phyloP scores from a whole-genome alignment of 177 flowering plant species.

The Vitis hybrid region DNA sequence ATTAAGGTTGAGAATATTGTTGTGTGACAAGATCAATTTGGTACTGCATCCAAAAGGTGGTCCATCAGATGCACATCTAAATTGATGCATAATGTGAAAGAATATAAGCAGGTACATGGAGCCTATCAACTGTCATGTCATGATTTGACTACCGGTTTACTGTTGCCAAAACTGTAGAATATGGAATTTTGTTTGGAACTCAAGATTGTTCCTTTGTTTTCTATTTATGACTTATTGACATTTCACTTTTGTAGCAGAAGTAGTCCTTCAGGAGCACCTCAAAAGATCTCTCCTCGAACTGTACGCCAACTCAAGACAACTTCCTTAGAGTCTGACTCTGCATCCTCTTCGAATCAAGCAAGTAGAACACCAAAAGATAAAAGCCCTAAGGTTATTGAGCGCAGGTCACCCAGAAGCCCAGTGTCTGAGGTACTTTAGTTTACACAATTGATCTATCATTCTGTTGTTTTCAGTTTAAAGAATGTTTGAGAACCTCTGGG shows the following conservation, averaged over 20 bases:
- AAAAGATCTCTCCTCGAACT: slow-evolving; percentile 54
- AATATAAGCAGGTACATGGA: not conserved
- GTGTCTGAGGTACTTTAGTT: slow-evolving; percentile 58
- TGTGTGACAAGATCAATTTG: no score
- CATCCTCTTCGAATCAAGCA: slow-evolving; percentile 45
- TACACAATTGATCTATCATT: not conserved
- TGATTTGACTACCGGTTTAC: not conserved
- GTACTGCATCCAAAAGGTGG: not conserved
- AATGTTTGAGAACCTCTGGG: not conserved
- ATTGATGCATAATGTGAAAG: not conserved
- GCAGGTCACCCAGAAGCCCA: slow-evolving; percentile 77
- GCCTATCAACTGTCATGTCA: not conserved
- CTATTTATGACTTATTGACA: slow-evolving; percentile 2
- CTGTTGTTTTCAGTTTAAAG: slow-evolving; percentile 1
- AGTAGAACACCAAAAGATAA: slow-evolving; percentile 54
- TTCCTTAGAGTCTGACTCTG: slow-evolving; percentile 47
- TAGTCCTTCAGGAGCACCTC: slow-evolving; percentile 55
- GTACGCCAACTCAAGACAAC: slow-evolving; percentile 51
- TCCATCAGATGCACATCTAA: not conserved
- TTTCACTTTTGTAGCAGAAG: slow-evolving; percentile 32
- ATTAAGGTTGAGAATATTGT: no score
- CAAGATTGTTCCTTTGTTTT: not conserved
- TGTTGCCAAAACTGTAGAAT: not conserved
- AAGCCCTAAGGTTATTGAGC: slow-evolving; percentile 68
- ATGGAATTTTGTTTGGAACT: not conserved